Evolutionary conservation across 1,284 basidiomycete species (phyloP).

Genomic region (Irpex sp.): DNA sequence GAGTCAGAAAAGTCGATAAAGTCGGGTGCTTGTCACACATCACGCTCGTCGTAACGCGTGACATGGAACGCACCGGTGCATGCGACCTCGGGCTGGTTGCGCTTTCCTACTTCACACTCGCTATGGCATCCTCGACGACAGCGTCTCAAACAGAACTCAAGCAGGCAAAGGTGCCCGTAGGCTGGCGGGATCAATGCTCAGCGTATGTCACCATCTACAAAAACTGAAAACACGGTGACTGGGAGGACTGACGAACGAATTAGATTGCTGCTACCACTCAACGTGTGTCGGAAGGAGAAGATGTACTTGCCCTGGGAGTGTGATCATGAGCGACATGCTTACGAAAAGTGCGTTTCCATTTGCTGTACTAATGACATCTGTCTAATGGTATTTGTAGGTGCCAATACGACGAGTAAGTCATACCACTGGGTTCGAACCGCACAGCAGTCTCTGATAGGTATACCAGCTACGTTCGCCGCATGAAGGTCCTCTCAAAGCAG

Average conservation of each 20-base stretch:
- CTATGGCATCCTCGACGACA: constrained; percentile 68
- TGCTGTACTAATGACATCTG: constrained; percentile 6
- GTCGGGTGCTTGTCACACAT: not conserved
- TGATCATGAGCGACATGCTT: constrained; percentile 73
- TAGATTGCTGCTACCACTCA: constrained; percentile 84
- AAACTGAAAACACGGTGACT: not conserved
- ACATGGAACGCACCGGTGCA: not conserved
- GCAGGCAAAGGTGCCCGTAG: constrained; percentile 71
- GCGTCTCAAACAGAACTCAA: constrained; percentile 86
- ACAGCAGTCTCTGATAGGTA: constrained; percentile 10
- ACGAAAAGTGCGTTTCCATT: constrained; percentile 61
- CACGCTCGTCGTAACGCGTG: not conserved
- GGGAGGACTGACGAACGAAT: constrained; percentile 2
- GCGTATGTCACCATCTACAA: constrained; percentile 56
- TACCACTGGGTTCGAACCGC: not conserved
- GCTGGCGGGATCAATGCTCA: constrained; percentile 89
- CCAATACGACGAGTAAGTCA: constrained; percentile 87
- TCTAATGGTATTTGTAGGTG: constrained; percentile 47
- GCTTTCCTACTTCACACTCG: not conserved
- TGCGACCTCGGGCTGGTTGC: not conserved
- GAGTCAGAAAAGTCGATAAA: too few species aligned
- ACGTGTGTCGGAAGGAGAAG: constrained; percentile 73
- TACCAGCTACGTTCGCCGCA: constrained; percentile 75
- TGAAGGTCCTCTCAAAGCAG: constrained; percentile 75
- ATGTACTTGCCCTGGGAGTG: constrained; percentile 82